Percentiles rank a stretch among this genome's conserved stretches.
phyloP scores from a whole-genome alignment of 169 alveolate genomes.

The Ichthyophthirius multifiliis region DNA sequence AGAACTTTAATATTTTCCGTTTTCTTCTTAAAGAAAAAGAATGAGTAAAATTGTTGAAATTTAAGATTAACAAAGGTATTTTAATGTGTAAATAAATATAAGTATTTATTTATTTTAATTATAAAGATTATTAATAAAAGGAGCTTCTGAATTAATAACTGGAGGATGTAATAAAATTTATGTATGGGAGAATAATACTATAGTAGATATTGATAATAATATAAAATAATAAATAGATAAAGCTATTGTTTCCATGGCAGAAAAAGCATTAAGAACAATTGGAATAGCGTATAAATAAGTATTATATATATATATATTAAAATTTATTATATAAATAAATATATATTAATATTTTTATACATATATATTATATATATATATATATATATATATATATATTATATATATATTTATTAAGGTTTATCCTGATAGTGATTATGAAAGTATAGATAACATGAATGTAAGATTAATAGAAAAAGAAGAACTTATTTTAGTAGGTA shows the following conservation, averaged over 20 bases:
- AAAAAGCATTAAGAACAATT: conserved; percentile 80
- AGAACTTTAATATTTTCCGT: conserved; percentile 43
- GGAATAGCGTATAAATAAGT: conserved; percentile 83
- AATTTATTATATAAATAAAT: too few species aligned
- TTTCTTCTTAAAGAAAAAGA: conserved; percentile 69
- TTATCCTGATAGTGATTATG: conserved; percentile 5
- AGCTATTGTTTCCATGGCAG: conserved; percentile 66
- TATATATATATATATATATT: neutral
- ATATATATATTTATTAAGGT: neutral
- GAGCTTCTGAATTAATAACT: conserved; percentile 79
- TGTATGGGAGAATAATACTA: conserved; percentile 38
- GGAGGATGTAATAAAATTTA: conserved; percentile 13
- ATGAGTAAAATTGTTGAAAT: conserved; percentile 27
- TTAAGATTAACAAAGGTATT: conserved; percentile 4
- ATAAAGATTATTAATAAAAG: conserved; percentile 71
- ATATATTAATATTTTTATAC: too few species aligned
- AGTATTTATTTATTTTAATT: too few species aligned
- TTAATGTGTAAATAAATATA: too few species aligned
- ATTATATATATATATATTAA: too few species aligned
- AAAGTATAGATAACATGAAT: conserved; percentile 32
- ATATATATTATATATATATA: neutral
- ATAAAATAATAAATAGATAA: conserved; percentile 40
- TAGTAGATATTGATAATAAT: conserved; percentile 48
- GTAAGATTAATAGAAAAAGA: conserved; percentile 46
- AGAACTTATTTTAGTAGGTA: conserved; percentile 73